Evolutionary conservation across 352 stramenopile genomes (phyloP).

Genomic region (Thalassiosira exigua): DNA sequence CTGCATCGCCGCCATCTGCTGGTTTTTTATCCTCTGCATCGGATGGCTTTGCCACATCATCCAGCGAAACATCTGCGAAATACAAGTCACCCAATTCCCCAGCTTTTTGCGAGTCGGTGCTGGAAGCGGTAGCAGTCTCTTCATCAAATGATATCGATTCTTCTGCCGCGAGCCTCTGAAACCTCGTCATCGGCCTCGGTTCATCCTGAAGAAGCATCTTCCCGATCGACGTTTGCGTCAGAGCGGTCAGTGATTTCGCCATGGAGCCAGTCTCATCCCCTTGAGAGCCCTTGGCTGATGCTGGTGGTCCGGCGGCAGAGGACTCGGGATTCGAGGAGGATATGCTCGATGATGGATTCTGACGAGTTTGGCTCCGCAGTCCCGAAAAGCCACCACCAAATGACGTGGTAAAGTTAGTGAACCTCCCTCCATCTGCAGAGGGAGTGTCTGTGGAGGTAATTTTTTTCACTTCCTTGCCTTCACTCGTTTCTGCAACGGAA

Average conservation of each 20-base stretch:
- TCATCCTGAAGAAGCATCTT: constrained; percentile 22
- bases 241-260: neutral
- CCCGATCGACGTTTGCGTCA: neutral
- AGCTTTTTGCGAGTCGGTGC: constrained; percentile 1
- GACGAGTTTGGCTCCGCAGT: constrained; percentile 2
- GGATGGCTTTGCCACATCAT: neutral
- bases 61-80: constrained; percentile 40
- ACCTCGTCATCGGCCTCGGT: constrained; percentile 24
- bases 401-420: constrained; percentile 34
- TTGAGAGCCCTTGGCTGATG: neutral
- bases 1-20: too few relatives aligned
- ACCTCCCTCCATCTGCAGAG: neutral
- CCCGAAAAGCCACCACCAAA: constrained; percentile 25
- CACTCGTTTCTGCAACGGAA: neutral
- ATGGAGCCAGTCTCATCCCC: constrained; percentile 5
- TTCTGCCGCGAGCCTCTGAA: constrained; percentile 21
- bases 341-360: constrained; percentile 13
- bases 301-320: too few relatives aligned
- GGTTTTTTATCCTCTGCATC: too few relatives aligned
- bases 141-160: constrained; percentile 40
- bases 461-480: neutral
- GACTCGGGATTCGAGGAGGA: constrained; percentile 10
- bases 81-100: constrained; percentile 8
- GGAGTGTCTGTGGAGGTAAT: neutral
- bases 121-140: constrained; percentile 10